These are phyloP conservation scores for Coemansia sp. DNA, from an alignment of 192 early-diverging fungal species.

Conservation along the genomic window DNA sequence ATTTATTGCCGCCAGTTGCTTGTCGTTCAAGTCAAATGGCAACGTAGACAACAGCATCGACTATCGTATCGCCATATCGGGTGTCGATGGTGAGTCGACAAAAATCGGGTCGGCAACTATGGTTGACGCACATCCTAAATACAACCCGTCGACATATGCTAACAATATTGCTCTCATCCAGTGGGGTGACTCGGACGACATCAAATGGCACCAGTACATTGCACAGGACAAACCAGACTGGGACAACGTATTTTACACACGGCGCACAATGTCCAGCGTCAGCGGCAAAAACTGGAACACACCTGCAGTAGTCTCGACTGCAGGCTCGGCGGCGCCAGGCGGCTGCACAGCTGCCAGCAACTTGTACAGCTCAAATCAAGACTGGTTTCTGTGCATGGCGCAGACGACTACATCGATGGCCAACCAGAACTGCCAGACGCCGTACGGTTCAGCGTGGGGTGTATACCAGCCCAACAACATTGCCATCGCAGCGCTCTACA, in stretches of 20 bases:
- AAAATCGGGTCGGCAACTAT: constrained; percentile 16
- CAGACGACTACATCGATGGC: constrained; percentile 23
- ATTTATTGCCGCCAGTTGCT: constrained; percentile 40
- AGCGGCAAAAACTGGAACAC: constrained; percentile 19
- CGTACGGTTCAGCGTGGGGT: constrained; percentile 37
- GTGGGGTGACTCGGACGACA: background rate
- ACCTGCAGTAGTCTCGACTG: constrained; percentile 1
- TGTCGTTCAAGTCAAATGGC: constrained; percentile 25
- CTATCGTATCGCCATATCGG: constrained; percentile 27
- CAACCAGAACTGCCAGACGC: constrained; percentile 37
- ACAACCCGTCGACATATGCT: constrained; percentile 31
- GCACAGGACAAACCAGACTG: constrained; percentile 18
- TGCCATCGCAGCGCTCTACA: constrained; percentile 40
- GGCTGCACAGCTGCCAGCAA: constrained; percentile 32
- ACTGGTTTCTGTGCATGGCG: constrained; percentile 28
- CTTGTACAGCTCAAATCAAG: constrained; percentile 37
- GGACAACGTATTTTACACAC: constrained; percentile 29
- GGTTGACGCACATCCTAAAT: constrained; percentile 38
- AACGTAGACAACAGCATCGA: constrained; percentile 27
- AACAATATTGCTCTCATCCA: constrained; percentile 49
- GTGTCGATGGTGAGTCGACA: constrained; percentile 1
- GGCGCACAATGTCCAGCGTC: constrained; percentile 26
- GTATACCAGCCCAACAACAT: constrained; percentile 38
- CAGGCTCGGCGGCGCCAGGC: constrained; percentile 6
- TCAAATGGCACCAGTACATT: constrained; percentile 21